Evolutionary conservation across 495 filamentous ascomycete genomes (phyloP), one percentile per base, ranked within the genome.

Genomic region (Xylaria castorea): DNA sequence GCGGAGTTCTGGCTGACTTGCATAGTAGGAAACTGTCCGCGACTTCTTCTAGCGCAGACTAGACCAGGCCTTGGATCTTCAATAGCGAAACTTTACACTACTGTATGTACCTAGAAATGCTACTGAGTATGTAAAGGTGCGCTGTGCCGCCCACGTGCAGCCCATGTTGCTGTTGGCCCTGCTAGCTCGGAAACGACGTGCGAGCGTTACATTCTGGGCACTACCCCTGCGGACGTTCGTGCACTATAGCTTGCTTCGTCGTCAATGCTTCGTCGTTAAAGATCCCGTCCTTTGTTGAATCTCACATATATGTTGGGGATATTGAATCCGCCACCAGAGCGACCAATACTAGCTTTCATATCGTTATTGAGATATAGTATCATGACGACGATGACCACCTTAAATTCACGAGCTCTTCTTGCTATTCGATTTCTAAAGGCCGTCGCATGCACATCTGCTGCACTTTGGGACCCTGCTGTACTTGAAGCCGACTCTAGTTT

Each of bases 171-270:
- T 66, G 53, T 48, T 58, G 48, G 30, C 30, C 48, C 32, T 30
- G 66, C 36, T 64, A 60, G 46, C 70, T 55, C 48, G 50, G 58
- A 50, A 72, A 72, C 70, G 70, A 72, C 70, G 70, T 72, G 70
- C 48, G 63, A 72, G 50, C 70, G 70, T 72, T 72, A 40, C 63
- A 72, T 72, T 72, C 63, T 61, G 9, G 70, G 51, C 30, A 40
- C 32, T 32, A 72, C 63, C 53, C 66, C 53, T 58, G 62, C 38
- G 25, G 40, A 40, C 34, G 25, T 36, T 60, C 34, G 22, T 63
- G n/a, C 30, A 42, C 30, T 38, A 38, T 64, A 27, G n/a, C 34
- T 8, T 44, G 22, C 36, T 32, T 44, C 3, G 4, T 38, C 25
- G 7, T 22, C 5, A 22, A 63, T 42, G n/a, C n/a, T 44, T 64